These are phyloP conservation scores for Corynascus novoguineensis DNA, from an alignment of 495 filamentous ascomycete genomes.

Conservation along the genomic window DNA sequence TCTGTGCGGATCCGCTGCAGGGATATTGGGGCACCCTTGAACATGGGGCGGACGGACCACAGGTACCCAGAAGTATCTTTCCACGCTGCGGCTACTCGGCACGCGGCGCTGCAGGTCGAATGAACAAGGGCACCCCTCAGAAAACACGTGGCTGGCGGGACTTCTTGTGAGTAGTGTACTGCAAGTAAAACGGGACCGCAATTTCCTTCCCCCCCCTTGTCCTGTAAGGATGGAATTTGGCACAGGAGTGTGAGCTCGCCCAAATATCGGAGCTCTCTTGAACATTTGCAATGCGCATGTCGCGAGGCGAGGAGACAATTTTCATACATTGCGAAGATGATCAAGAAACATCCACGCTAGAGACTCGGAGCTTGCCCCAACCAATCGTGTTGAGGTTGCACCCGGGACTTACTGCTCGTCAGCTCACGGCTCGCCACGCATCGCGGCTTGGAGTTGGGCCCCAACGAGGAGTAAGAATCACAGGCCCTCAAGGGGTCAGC, in stretches of 20 bases:
- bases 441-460: conserved; percentile 10
- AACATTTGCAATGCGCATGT: neutral
- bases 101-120: conserved; percentile 9
- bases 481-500: neutral
- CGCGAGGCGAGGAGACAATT: conserved; percentile 3
- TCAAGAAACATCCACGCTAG: neutral
- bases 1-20: conserved; percentile 18
- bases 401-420: conserved; percentile 8
- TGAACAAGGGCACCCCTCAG: conserved; percentile 12
- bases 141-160: conserved; percentile 42
- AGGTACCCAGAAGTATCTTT: conserved; percentile 18
- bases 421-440: conserved; percentile 12
- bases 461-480: conserved; percentile 2
- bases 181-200: conserved; percentile 34
- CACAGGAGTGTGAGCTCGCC: neutral
- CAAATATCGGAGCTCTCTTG: neutral
- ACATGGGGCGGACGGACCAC: neutral
- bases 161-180: too few relatives aligned
- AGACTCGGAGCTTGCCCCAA: too few relatives aligned
- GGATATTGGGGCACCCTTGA: neutral
- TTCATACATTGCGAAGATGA: neutral
- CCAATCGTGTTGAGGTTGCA: conserved; percentile 18
- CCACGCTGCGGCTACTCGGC: conserved; percentile 7
- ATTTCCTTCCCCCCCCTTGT: conserved; percentile 31
- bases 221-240: neutral